These are phyloP conservation scores for Paxillus rubicundulus DNA, from an alignment of 768 basidiomycete species.

Conservation along the genomic window DNA sequence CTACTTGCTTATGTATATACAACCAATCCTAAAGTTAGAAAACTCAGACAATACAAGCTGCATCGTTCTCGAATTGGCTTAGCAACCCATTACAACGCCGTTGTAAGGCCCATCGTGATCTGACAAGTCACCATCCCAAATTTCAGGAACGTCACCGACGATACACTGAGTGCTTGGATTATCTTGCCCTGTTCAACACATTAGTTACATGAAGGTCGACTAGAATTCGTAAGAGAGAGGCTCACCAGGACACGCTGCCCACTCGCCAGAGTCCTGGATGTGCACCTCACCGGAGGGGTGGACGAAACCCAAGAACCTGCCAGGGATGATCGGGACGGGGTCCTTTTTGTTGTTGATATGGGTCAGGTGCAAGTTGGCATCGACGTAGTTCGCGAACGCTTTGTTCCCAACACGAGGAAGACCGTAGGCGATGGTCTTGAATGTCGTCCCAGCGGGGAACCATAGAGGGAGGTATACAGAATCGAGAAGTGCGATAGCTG, in stretches of 20 bases:
- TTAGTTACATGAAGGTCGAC: neutral
- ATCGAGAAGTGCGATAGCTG: slow-evolving; percentile 37
- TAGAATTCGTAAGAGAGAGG: neutral
- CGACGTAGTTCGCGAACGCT: slow-evolving; percentile 57
- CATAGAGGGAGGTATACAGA: slow-evolving; percentile 40
- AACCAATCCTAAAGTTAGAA: too few species aligned
- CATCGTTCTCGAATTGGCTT: too few species aligned
- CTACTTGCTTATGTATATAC: too few species aligned
- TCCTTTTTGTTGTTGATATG: slow-evolving; percentile 56
- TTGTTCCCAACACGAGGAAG: slow-evolving; percentile 51
- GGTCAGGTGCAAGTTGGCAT: slow-evolving; percentile 42
- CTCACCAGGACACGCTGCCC: slow-evolving; percentile 54
- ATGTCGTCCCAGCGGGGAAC: slow-evolving; percentile 32
- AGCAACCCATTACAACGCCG: slow-evolving; percentile 8
- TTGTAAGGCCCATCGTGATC: slow-evolving; percentile 42
- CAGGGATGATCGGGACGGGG: slow-evolving; percentile 35
- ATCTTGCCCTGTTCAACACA: slow-evolving; percentile 4
- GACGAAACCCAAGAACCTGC: slow-evolving; percentile 37
- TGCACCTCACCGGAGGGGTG: slow-evolving; percentile 44
- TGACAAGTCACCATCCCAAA: slow-evolving; percentile 37
- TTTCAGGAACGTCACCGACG: slow-evolving; percentile 26
- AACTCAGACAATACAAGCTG: too few species aligned
- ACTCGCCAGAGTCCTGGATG: slow-evolving; percentile 44
- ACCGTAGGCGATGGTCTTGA: slow-evolving; percentile 34
- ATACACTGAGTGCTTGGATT: slow-evolving; percentile 9